Percentiles rank a stretch among this genome's conserved stretches.
These are phyloP conservation scores for Fusarium incarnatum DNA, from an alignment of 2,329 filamentous ascomycete species.

Conservation along the genomic window DNA sequence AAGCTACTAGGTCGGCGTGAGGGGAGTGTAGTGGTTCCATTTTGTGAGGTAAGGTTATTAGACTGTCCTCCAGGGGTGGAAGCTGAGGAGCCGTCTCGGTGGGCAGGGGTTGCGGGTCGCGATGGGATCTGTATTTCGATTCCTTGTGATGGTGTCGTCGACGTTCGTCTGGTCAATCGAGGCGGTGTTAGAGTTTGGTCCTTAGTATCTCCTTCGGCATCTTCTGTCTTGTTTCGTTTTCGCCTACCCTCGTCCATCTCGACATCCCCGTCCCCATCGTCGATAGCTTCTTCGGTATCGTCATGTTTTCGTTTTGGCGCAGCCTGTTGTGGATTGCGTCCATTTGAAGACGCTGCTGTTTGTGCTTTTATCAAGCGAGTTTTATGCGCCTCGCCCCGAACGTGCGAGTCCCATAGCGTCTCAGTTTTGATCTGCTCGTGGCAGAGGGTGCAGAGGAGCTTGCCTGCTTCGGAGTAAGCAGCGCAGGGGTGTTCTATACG, in stretches of 20 bases:
- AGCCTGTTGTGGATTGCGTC: constrained; percentile 29
- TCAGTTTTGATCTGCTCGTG: constrained; percentile 73
- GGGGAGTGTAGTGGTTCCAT: constrained; percentile 47
- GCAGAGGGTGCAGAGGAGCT: constrained; percentile 75
- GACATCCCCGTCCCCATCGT: constrained; percentile 48
- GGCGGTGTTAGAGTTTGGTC: constrained; percentile 55
- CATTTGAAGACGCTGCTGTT: constrained; percentile 30
- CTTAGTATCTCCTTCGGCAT: constrained; percentile 29
- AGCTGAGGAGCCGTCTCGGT: constrained; percentile 56
- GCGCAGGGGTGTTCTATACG: constrained; percentile 78
- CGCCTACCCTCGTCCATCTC: constrained; percentile 54
- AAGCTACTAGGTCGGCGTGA: constrained; percentile 46
- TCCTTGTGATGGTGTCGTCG: constrained; percentile 65
- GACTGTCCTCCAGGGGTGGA: constrained; percentile 53
- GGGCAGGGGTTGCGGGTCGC: constrained; percentile 69
- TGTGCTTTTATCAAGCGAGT: constrained; percentile 41
- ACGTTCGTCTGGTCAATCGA: constrained; percentile 59
- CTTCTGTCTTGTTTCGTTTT: constrained; percentile 61
- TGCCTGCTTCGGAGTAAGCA: constrained; percentile 74
- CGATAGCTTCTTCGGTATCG: constrained; percentile 49
- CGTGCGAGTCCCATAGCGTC: constrained; percentile 73
- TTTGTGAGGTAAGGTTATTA: constrained; percentile 25
- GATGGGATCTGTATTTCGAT: constrained; percentile 73
- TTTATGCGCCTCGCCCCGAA: constrained; percentile 60
- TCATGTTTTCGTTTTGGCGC: constrained; percentile 52